phyloP scores from a whole-genome alignment of 768 basidiomycete genomes.

The Phlebiopsis gigantea region DNA sequence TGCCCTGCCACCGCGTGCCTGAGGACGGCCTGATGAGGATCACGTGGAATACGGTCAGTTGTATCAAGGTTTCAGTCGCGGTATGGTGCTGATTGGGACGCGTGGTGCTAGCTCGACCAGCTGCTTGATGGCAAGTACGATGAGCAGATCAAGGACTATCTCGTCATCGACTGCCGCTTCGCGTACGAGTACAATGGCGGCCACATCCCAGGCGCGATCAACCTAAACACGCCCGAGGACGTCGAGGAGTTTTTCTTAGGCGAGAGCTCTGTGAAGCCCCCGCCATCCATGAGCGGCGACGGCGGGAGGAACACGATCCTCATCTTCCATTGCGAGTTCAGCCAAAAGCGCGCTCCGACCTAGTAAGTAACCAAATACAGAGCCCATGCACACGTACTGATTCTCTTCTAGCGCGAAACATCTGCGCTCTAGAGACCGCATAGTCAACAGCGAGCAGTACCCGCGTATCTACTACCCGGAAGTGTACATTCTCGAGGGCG shows the following conservation, averaged over 20 bases:
- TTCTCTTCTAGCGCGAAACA: constrained; percentile 75
- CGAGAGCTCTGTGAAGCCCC: constrained; percentile 46
- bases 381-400: background rate
- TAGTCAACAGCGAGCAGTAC: constrained; percentile 82
- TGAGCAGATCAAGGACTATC: constrained; percentile 57
- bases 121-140: constrained; percentile 74
- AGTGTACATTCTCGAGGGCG: constrained; percentile 94
- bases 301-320: constrained; percentile 71
- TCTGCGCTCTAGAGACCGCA: constrained; percentile 84
- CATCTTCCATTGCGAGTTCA: constrained; percentile 98
- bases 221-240: constrained; percentile 75
- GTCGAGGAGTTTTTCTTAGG: constrained; percentile 82
- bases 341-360: constrained; percentile 90
- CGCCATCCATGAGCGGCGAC: constrained; percentile 73
- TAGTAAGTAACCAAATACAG: constrained; percentile 54
- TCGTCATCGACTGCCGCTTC: constrained; percentile 95
- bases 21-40: constrained; percentile 97
- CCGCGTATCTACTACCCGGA: constrained; percentile 95
- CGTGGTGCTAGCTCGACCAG: constrained; percentile 69
- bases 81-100: constrained; percentile 10
- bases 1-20: constrained; percentile 90
- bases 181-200: constrained; percentile 95
- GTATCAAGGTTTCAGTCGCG: background rate
- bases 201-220: constrained; percentile 87
- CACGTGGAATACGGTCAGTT: constrained; percentile 64